phyloP scores from a whole-genome alignment of 345 rosid genomes.

The Turnera subulata region DNA sequence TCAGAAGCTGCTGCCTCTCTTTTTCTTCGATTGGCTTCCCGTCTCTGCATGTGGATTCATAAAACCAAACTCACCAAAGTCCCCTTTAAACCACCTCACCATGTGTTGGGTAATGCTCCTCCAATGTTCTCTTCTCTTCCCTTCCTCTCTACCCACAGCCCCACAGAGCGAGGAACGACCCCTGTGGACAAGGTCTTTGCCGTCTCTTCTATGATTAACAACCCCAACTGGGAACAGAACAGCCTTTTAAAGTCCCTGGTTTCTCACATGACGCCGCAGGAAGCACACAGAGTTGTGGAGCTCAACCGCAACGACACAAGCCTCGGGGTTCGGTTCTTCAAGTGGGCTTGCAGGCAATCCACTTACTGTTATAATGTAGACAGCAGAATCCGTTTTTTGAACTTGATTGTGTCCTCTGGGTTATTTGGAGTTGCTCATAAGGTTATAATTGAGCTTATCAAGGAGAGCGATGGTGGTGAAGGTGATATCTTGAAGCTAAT shows the following conservation, averaged over 20 bases:
- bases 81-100: too few species aligned
- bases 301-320: slow-evolving; percentile 19
- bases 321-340: slow-evolving; percentile 32
- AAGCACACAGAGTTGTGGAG: slow-evolving; percentile 35
- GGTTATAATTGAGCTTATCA: slow-evolving; percentile 29
- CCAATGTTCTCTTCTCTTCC: neutral
- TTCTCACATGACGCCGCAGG: slow-evolving; percentile 39
- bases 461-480: slow-evolving; percentile 23
- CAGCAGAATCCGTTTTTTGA: slow-evolving; percentile 30
- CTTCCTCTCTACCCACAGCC: neutral
- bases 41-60: slow-evolving; percentile 35
- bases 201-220: slow-evolving; percentile 24
- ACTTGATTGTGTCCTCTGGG: slow-evolving; percentile 25
- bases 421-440: slow-evolving; percentile 32
- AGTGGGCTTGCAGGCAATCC: slow-evolving; percentile 44
- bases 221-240: slow-evolving; percentile 33
- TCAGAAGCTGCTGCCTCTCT: neutral
- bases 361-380: slow-evolving; percentile 35
- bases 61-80: slow-evolving; percentile 16
- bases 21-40: too few species aligned
- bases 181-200: slow-evolving; percentile 9
- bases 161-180: neutral
- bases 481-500: slow-evolving; percentile 31
- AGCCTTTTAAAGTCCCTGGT: slow-evolving; percentile 33
- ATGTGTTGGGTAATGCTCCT: slow-evolving; percentile 9